phyloP scores from a whole-genome alignment of 495 filamentous ascomycete genomes.

The Hypoxylon subgilvum region DNA sequence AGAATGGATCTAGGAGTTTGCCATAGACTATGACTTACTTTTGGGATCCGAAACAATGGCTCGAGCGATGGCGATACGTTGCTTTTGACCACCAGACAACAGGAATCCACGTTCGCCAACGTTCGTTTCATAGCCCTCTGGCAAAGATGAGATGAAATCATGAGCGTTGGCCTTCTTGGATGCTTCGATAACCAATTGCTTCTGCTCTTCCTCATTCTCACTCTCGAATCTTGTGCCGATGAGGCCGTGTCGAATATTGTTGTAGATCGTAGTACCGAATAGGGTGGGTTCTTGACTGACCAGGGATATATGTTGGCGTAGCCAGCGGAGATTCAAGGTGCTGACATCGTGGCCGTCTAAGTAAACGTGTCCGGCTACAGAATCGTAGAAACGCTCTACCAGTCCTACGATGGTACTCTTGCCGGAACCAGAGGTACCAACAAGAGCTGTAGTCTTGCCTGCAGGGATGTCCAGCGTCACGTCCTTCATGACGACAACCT shows the following conservation, averaged over 20 bases:
- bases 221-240: conserved; percentile 82
- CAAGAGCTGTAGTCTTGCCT: conserved; percentile 85
- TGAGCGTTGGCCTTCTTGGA: conserved; percentile 92
- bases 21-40: conserved; percentile 35
- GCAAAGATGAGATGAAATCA: conserved; percentile 82
- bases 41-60: conserved; percentile 95
- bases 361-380: conserved; percentile 76
- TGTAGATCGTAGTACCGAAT: conserved; percentile 83
- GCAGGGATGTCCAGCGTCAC: conserved; percentile 80
- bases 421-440: conserved; percentile 85
- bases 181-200: conserved; percentile 75
- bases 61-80: conserved; percentile 84
- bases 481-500: conserved; percentile 83
- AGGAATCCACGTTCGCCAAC: conserved; percentile 95
- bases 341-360: conserved; percentile 85
- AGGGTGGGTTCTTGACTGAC: conserved; percentile 84
- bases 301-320: conserved; percentile 87
- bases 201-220: conserved; percentile 66
- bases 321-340: conserved; percentile 84
- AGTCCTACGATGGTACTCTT: conserved; percentile 93
- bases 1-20: conserved; percentile 5
- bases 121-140: conserved; percentile 90
- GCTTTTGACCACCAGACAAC: conserved; percentile 93
- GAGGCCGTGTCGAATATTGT: conserved; percentile 86
- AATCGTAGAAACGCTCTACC: conserved; percentile 91